Percentiles rank a stretch among this genome's conserved stretches.
These are phyloP conservation scores for Maudiozyma serrabonitensis DNA, from an alignment of 805 yeast genomes.

Conservation along the genomic window DNA sequence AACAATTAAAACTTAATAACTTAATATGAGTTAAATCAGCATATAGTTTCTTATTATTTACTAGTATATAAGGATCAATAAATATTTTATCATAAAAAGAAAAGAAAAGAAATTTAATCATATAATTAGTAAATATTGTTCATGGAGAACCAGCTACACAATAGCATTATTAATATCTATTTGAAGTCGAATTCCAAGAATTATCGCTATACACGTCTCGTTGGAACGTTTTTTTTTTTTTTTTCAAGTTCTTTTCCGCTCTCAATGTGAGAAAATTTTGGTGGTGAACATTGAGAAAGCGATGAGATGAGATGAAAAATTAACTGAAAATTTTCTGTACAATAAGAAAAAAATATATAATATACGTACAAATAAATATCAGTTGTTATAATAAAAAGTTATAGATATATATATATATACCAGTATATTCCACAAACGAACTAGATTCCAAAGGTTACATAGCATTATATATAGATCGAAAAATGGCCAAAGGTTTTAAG, in stretches of 20 bases:
- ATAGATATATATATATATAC: neutral
- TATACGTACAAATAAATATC: neutral
- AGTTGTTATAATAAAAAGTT: neutral
- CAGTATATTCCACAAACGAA: neutral
- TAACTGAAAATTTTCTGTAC: constrained; percentile 3
- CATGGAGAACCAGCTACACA: too few species aligned
- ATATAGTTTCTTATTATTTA: neutral
- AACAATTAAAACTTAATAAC: constrained; percentile 44
- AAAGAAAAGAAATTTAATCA: too few species aligned
- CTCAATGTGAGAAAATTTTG: neutral
- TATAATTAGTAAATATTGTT: too few species aligned
- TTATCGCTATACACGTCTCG: neutral
- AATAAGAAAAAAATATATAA: neutral
- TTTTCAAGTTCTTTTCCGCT: neutral
- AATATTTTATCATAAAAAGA: neutral
- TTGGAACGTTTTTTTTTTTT: neutral
- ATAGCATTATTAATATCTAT: neutral
- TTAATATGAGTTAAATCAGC: constrained; percentile 11
- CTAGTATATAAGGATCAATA: neutral
- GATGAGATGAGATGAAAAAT: constrained; percentile 17
- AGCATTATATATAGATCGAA: neutral
- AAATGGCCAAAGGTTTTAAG: constrained; percentile 28
- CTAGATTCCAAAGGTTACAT: neutral
- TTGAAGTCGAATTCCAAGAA: neutral
- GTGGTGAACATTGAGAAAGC: neutral